Evolutionary conservation across 306 rosid species (phyloP).

Genomic region (Trifolium pratense): DNA sequence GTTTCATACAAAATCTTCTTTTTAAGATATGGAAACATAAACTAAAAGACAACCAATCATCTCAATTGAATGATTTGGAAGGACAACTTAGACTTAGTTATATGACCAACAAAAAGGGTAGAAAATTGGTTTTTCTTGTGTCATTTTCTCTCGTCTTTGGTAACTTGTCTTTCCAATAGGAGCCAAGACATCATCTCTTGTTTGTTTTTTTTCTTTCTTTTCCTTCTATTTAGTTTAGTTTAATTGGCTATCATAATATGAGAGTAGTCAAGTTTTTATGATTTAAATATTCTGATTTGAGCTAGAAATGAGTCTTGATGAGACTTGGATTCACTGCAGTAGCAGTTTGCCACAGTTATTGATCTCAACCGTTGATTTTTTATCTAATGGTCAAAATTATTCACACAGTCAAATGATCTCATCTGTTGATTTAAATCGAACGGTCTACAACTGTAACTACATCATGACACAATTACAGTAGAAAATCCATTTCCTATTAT

Average conservation of each 20-base stretch:
- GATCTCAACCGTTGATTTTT: too few relatives aligned
- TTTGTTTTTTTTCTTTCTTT: too few relatives aligned
- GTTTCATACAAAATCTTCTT: slow-evolving; percentile 55
- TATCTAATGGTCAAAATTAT: too few relatives aligned
- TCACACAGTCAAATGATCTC: too few relatives aligned
- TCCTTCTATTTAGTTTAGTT: slow-evolving; percentile 26
- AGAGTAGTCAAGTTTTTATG: background rate
- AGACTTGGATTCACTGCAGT: background rate
- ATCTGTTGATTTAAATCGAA: too few relatives aligned
- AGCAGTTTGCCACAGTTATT: too few relatives aligned
- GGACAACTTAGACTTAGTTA: slow-evolving; percentile 44
- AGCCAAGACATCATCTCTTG: slow-evolving; percentile 2
- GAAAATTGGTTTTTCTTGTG: slow-evolving; percentile 59
- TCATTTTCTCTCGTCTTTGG: slow-evolving; percentile 59
- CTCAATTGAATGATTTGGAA: slow-evolving; percentile 56
- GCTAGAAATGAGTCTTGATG: background rate
- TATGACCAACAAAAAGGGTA: slow-evolving; percentile 54
- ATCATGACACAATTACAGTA: too few relatives aligned
- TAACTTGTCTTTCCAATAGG: slow-evolving; percentile 42
- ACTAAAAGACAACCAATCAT: slow-evolving; percentile 65
- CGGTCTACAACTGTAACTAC: too few relatives aligned
- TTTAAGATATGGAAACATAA: slow-evolving; percentile 70
- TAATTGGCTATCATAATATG: slow-evolving; percentile 3
- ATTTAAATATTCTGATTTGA: slow-evolving; percentile 26
- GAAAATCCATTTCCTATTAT: too few relatives aligned